These are phyloP conservation scores for Globisporangium polare DNA, from an alignment of 352 stramenopile species.

Conservation along the genomic window DNA sequence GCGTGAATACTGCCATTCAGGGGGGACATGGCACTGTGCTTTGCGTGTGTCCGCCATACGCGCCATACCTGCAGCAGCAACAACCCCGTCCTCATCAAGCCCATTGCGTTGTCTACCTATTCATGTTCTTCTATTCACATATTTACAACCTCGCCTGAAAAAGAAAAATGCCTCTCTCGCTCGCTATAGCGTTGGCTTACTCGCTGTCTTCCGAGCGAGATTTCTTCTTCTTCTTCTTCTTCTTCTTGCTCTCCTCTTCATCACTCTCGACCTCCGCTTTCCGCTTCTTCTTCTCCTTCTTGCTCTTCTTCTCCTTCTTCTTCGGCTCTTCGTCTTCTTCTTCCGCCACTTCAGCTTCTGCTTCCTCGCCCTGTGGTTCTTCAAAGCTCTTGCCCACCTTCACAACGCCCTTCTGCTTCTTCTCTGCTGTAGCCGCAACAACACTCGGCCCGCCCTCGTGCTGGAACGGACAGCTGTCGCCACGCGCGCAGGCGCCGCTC, in stretches of 20 bases:
- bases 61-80: too few species aligned
- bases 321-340: slow-evolving; percentile 10
- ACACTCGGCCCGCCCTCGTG: slow-evolving; percentile 23
- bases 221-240: slow-evolving; percentile 27
- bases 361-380: slow-evolving; percentile 1
- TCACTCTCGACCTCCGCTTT: slow-evolving; percentile 17
- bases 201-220: not conserved
- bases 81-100: too few species aligned
- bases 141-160: slow-evolving; percentile 1
- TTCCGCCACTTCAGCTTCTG: slow-evolving; percentile 4
- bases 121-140: not conserved
- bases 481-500: slow-evolving; percentile 30
- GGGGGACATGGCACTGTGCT: too few species aligned
- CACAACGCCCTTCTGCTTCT: slow-evolving; percentile 1
- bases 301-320: slow-evolving; percentile 19
- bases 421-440: not conserved
- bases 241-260: slow-evolving; percentile 15
- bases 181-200: not conserved
- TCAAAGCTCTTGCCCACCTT: not conserved
- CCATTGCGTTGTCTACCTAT: too few species aligned
- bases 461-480: slow-evolving; percentile 46
- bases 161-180: not conserved
- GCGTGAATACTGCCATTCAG: too few species aligned
- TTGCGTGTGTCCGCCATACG: too few species aligned
- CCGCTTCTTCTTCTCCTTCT: slow-evolving; percentile 11